Evolutionary conservation across 2,329 filamentous ascomycete genomes (phyloP).

Genomic region (Hypoxylon sp.): DNA sequence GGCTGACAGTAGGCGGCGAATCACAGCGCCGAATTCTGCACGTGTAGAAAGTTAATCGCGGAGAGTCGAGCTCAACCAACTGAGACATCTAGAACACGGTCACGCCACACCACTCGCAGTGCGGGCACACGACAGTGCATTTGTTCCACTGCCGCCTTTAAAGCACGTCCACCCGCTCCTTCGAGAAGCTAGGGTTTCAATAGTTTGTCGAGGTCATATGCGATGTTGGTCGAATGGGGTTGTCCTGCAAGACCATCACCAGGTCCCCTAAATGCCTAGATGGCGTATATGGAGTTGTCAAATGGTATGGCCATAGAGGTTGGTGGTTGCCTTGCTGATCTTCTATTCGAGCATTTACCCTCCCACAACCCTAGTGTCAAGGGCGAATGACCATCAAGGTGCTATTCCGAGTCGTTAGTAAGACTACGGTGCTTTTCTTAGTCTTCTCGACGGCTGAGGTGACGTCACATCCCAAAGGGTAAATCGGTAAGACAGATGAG

Average conservation of each 20-base stretch:
- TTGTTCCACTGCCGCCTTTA: constrained; percentile 21
- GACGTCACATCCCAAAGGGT: constrained; percentile 29
- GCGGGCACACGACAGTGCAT: constrained; percentile 28
- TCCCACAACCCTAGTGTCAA: constrained; percentile 16
- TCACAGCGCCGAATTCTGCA: constrained; percentile 44
- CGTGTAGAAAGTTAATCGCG: constrained; percentile 44
- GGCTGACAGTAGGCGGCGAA: constrained; percentile 42
- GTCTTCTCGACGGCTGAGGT: constrained; percentile 11
- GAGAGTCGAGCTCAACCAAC: constrained; percentile 31
- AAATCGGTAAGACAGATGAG: constrained; percentile 12
- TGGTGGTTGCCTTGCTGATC: constrained; percentile 15
- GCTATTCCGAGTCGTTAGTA: constrained; percentile 11
- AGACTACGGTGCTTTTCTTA: constrained; percentile 12
- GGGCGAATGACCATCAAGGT: constrained; percentile 31
- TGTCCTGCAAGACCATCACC: constrained; percentile 26
- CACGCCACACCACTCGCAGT: constrained; percentile 31
- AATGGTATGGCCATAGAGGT: constrained; percentile 10
- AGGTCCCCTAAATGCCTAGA: constrained; percentile 14
- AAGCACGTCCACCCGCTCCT: constrained; percentile 16
- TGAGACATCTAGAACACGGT: constrained; percentile 33
- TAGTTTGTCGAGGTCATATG: constrained; percentile 33
- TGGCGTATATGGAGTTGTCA: constrained; percentile 17
- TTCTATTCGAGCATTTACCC: constrained; percentile 17
- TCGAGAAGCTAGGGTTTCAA: constrained; percentile 6
- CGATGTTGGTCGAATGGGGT: constrained; percentile 13